Evolutionary conservation across 352 stramenopile genomes (phyloP).

Genomic region (Pseudoperonospora humuli): DNA sequence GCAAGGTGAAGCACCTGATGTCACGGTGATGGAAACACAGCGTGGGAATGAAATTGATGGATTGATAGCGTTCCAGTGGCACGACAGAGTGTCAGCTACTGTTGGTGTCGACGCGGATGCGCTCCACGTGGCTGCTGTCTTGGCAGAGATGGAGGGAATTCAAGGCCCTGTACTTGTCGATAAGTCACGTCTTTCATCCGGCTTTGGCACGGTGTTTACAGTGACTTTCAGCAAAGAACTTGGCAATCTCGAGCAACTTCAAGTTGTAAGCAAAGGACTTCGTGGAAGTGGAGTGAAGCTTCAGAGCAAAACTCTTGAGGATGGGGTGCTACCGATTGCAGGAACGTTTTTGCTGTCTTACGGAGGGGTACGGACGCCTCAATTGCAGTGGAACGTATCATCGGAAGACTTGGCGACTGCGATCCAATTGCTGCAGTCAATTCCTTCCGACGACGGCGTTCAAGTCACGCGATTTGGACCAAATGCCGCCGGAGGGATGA

Average conservation of each 20-base stretch:
- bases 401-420: constrained; percentile 69
- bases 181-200: no score
- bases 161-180: constrained; percentile 11
- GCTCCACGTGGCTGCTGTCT: constrained; percentile 8
- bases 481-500: constrained; percentile 28
- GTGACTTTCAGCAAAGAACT: constrained; percentile 20
- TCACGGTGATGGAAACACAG: constrained; percentile 16
- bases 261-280: constrained; percentile 12
- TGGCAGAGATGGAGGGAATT: constrained; percentile 3
- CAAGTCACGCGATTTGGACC: constrained; percentile 33
- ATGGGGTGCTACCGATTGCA: constrained; percentile 29
- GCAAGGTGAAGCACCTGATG: constrained; percentile 13
- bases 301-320: constrained; percentile 24
- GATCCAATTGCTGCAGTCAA: constrained; percentile 55
- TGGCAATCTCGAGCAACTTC: constrained; percentile 26
- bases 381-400: constrained; percentile 71
- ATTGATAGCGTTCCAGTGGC: constrained; percentile 13
- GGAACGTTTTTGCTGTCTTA: constrained; percentile 50
- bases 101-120: constrained; percentile 19
- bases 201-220: constrained; percentile 14
- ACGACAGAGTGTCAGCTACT: constrained; percentile 1
- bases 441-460: constrained; percentile 46
- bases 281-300: constrained; percentile 20
- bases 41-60: constrained; percentile 29
- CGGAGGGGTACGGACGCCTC: constrained; percentile 36